Conservation (phyloP, 495 filamentous ascomycete genomes). For the Penicillium nucicola region DNA sequence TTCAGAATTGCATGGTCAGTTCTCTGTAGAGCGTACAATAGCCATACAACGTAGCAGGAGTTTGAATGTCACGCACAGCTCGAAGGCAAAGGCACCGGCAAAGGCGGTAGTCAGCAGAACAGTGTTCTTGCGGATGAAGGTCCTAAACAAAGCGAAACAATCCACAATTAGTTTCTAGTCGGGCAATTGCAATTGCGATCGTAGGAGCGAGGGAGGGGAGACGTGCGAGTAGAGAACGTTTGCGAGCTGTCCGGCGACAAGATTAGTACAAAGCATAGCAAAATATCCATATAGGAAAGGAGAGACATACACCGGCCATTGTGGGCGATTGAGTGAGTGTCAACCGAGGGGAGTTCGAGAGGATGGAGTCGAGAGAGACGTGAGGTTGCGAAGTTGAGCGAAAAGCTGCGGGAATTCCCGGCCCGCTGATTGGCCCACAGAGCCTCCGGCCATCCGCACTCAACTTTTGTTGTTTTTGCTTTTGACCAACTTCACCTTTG, state of each 20-base stretch:
- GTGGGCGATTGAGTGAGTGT: conserved; percentile 26
- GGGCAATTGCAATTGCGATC: conserved; percentile 15
- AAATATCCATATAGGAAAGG: neutral
- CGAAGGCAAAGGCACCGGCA: conserved; percentile 80
- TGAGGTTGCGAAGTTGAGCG: conserved; percentile 28
- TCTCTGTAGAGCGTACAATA: neutral
- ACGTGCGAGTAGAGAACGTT: conserved; percentile 80
- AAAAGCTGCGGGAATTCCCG: conserved; percentile 46
- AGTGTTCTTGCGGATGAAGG: conserved; percentile 79
- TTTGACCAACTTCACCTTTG: neutral
- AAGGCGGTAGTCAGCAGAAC: conserved; percentile 86
- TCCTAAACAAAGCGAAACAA: conserved; percentile 48
- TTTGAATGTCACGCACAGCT: conserved; percentile 66
- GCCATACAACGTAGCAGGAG: neutral
- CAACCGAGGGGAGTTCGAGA: conserved; percentile 13
- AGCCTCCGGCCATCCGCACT: conserved; percentile 24
- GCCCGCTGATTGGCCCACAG: conserved; percentile 40
- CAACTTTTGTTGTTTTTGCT: conserved; percentile 2
- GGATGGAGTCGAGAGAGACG: conserved; percentile 14
- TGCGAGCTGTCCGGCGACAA: conserved; percentile 44
- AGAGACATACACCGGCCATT: conserved; percentile 50
- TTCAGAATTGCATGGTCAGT: conserved; percentile 15
- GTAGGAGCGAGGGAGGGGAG: conserved; percentile 26
- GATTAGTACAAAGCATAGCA: conserved; percentile 13
- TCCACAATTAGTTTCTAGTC: conserved; percentile 16